These are phyloP conservation scores for Xylariaceae sp. DNA, from an alignment of 2,329 filamentous ascomycete genomes.

Conservation along the genomic window DNA sequence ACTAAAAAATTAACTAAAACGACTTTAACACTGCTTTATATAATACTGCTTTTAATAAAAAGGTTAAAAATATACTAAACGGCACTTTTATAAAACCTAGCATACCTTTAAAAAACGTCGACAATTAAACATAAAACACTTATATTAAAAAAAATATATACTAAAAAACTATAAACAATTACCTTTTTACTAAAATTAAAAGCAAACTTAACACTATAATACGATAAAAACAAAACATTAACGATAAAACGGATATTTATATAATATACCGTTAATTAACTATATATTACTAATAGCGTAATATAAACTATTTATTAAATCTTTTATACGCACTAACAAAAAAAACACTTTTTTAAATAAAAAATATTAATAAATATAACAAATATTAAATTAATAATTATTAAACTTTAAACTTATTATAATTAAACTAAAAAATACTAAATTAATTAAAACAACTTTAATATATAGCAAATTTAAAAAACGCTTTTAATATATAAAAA, in stretches of 20 bases:
- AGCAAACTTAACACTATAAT: neutral
- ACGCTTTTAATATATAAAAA: constrained; percentile 2
- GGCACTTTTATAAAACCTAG: neutral
- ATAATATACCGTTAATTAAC: neutral
- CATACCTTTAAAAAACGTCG: neutral
- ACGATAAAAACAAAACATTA: neutral
- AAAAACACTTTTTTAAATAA: neutral
- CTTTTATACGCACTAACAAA: neutral
- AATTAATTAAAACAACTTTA: constrained; percentile 1
- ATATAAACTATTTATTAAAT: neutral
- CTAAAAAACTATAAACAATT: too few relatives aligned
- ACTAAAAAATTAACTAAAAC: neutral
- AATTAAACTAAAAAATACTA: constrained; percentile 1
- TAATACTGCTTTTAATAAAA: neutral
- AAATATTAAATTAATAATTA: constrained; percentile 1
- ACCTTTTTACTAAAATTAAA: too few relatives aligned
- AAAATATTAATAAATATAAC: neutral
- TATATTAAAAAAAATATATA: too few relatives aligned
- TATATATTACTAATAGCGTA: neutral
- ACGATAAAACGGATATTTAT: neutral
- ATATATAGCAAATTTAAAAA: constrained; percentile 1
- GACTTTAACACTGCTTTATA: neutral
- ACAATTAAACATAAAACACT: too few relatives aligned
- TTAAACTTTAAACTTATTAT: neutral
- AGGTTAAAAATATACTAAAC: neutral